Conservation (phyloP, 140 eudicot species). For the Flaveria floridana region DNA sequence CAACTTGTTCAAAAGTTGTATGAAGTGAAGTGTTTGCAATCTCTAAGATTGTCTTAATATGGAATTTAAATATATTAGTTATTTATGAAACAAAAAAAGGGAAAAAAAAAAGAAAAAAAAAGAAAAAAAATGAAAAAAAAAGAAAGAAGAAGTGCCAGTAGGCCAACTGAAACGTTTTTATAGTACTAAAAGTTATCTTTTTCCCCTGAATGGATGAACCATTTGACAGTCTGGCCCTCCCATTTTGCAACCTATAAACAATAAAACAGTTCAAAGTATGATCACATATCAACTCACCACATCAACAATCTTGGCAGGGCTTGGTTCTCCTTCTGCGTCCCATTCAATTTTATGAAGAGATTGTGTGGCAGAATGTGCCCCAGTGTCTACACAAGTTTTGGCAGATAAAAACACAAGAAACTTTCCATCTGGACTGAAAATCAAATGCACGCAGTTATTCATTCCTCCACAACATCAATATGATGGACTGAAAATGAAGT, state of each 20-base stretch:
- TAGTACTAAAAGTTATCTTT: background rate
- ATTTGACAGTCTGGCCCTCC: background rate
- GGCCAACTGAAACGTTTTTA: background rate
- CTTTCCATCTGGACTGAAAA: constrained; percentile 82
- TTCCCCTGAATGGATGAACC: background rate
- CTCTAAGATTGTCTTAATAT: background rate
- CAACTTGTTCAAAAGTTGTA: too few relatives aligned
- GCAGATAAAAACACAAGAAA: constrained; percentile 84
- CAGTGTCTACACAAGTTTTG: constrained; percentile 71
- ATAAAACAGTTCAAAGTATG: constrained; percentile 1
- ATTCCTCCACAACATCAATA: background rate
- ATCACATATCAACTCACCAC: constrained; percentile 54
- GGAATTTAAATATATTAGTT: background rate
- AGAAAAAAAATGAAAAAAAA: too few relatives aligned
- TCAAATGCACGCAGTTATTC: constrained; percentile 5
- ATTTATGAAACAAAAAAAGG: background rate
- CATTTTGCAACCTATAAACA: background rate
- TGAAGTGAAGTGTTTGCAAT: too few relatives aligned
- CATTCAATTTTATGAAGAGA: constrained; percentile 88
- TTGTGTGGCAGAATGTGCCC: constrained; percentile 86
- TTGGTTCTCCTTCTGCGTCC: constrained; percentile 57
- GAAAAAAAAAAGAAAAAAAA: background rate
- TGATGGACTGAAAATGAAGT: background rate
- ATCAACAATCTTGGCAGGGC: constrained; percentile 49
- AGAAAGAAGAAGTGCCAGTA: background rate